A percentile compares a stretch with the other conserved stretches of the same genome.
Evolutionary conservation across 208 protist genomes (phyloP).

Genomic region (Acanthamoeba healyi): DNA sequence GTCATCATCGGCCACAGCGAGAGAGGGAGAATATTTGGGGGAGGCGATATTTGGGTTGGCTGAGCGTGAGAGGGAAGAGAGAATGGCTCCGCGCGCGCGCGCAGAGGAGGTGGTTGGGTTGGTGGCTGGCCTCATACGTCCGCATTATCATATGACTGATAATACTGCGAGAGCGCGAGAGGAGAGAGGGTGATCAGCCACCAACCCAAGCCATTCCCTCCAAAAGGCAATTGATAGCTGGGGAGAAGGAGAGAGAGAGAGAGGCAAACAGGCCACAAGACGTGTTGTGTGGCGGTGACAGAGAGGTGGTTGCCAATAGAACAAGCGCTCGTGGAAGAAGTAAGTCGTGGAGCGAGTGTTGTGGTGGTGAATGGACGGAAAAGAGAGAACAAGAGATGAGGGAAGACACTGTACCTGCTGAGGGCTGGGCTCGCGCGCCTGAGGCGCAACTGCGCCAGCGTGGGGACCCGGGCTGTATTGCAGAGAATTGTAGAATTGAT

Average conservation of each 20-base stretch:
- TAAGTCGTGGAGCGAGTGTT: background rate
- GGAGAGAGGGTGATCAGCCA: background rate
- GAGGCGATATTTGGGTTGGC: background rate
- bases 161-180: constrained; percentile 2
- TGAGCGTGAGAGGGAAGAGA: background rate
- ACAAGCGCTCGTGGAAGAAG: background rate
- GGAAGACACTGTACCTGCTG: background rate
- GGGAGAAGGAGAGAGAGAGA: no score
- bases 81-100: background rate
- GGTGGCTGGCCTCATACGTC: background rate
- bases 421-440: constrained; percentile 4
- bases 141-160: constrained; percentile 14
- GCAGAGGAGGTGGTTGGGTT: background rate
- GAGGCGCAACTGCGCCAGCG: background rate
- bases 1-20: no score
- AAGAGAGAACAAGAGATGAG: background rate
- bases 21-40: background rate
- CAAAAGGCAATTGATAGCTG: no score
- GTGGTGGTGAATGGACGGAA: background rate
- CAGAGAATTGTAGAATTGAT: constrained; percentile 65
- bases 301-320: no score
- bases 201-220: no score
- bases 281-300: background rate
- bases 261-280: background rate
- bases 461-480: constrained; percentile 53